Evolutionary conservation across 2,329 filamentous ascomycete species (phyloP).

Genomic region (Ophiostoma sp.): DNA sequence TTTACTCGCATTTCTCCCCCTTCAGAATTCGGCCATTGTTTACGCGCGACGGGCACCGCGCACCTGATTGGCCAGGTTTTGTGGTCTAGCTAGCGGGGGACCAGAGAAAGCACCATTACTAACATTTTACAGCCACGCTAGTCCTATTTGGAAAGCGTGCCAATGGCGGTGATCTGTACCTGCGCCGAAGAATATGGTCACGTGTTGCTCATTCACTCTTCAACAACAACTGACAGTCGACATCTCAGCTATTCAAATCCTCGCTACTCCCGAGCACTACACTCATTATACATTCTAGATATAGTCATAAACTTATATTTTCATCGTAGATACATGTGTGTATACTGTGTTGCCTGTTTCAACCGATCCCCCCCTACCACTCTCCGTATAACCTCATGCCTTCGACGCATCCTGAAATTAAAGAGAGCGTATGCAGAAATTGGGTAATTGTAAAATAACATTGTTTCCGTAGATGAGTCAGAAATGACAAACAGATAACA

Average conservation of each 20-base stretch:
- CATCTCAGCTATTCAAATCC: background rate
- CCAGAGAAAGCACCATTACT: background rate
- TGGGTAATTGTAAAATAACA: background rate
- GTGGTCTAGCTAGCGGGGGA: conserved; percentile 13
- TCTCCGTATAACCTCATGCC: background rate
- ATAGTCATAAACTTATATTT: background rate
- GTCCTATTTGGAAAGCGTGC: background rate
- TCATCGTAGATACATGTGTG: background rate
- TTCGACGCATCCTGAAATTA: background rate
- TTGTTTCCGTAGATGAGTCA: background rate
- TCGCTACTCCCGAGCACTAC: no score
- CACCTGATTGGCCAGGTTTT: conserved; percentile 9
- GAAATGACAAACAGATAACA: background rate
- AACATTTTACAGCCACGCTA: background rate
- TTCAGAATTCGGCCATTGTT: conserved; percentile 6
- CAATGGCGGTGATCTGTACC: background rate
- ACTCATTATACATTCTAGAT: background rate
- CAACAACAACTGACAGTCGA: background rate
- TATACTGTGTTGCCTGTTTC: conserved; percentile 2
- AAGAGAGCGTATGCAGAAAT: background rate
- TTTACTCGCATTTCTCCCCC: background rate
- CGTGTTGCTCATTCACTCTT: background rate
- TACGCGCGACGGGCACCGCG: conserved; percentile 13
- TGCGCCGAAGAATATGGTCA: background rate
- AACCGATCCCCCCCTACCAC: background rate